Evolutionary conservation across 2,329 filamentous ascomycete genomes (phyloP).

Genomic region (Tothia fuscella): DNA sequence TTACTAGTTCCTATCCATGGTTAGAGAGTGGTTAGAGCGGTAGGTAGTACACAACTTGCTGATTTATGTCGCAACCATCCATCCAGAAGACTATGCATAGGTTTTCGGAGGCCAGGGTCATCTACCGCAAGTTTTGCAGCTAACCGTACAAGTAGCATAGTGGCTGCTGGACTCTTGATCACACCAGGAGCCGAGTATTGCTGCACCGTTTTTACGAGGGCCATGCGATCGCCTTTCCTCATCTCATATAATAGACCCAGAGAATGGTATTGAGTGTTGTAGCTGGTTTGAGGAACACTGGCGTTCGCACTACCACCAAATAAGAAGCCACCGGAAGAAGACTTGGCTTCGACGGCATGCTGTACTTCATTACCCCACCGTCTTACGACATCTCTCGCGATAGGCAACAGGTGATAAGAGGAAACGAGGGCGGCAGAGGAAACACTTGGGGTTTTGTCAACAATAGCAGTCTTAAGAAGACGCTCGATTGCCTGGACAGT

Average conservation of each 20-base stretch:
- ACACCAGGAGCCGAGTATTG: constrained; percentile 87
- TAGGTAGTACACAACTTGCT: constrained; percentile 48
- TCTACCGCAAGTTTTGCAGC: constrained; percentile 92
- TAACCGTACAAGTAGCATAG: constrained; percentile 82
- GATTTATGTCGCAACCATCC: constrained; percentile 90
- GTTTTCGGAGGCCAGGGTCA: constrained; percentile 74
- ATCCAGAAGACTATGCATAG: constrained; percentile 95
- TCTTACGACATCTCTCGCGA: constrained; percentile 86
- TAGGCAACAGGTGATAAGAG: constrained; percentile 92
- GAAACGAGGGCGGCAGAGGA: constrained; percentile 93
- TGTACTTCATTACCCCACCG: constrained; percentile 99
- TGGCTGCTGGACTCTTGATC: constrained; percentile 87
- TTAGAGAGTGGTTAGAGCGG: neutral
- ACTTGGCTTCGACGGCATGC: constrained; percentile 82
- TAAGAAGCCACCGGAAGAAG: constrained; percentile 81
- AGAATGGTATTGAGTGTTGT: constrained; percentile 97
- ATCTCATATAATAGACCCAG: constrained; percentile 97
- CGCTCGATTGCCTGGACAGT: constrained; percentile 97
- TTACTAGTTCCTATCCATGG: constrained; percentile 65
- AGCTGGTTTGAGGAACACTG: constrained; percentile 44
- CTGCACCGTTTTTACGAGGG: constrained; percentile 99
- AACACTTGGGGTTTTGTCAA: constrained; percentile 96
- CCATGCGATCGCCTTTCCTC: constrained; percentile 95
- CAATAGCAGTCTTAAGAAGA: constrained; percentile 97
- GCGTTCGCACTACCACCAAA: constrained; percentile 63